These are phyloP conservation scores for Scleromitrula shiraiana DNA, from an alignment of 2,329 filamentous ascomycete genomes.

Conservation along the genomic window DNA sequence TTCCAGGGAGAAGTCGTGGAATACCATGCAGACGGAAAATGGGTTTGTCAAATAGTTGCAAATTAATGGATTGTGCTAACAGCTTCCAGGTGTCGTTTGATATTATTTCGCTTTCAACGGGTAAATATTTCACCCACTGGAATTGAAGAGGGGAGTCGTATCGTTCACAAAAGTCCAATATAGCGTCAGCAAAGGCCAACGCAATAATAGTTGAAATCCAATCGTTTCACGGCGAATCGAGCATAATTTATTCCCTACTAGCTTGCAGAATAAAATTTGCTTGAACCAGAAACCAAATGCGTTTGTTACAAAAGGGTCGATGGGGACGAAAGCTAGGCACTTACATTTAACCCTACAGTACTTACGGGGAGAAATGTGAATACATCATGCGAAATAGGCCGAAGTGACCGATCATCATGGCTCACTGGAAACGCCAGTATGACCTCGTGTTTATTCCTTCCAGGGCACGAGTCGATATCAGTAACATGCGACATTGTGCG, in stretches of 20 bases:
- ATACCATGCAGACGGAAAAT: neutral
- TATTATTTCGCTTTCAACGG: neutral
- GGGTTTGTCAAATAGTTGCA: neutral
- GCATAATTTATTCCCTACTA: constrained; percentile 14
- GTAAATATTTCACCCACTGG: neutral
- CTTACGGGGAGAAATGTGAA: constrained; percentile 21
- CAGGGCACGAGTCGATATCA: neutral
- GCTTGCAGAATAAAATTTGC: constrained; percentile 18
- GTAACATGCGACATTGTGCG: neutral
- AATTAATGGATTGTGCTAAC: neutral
- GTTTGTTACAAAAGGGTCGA: neutral
- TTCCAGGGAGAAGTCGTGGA: neutral
- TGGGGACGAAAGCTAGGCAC: neutral
- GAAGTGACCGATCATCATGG: neutral
- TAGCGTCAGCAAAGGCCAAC: neutral
- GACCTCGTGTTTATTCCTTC: constrained; percentile 5
- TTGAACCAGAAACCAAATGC: constrained; percentile 10
- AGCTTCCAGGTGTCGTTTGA: neutral
- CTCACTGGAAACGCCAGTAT: constrained; percentile 16
- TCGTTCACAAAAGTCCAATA: neutral
- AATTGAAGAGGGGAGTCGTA: neutral
- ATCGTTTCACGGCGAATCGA: constrained; percentile 14
- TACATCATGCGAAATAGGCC: constrained; percentile 7
- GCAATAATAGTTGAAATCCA: constrained; percentile 1
- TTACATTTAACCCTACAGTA: constrained; percentile 16